Base-by-base conservation (phyloP, 2,329 filamentous ascomycete genomes). In the Teratosphaeria zuluensis region DNA sequence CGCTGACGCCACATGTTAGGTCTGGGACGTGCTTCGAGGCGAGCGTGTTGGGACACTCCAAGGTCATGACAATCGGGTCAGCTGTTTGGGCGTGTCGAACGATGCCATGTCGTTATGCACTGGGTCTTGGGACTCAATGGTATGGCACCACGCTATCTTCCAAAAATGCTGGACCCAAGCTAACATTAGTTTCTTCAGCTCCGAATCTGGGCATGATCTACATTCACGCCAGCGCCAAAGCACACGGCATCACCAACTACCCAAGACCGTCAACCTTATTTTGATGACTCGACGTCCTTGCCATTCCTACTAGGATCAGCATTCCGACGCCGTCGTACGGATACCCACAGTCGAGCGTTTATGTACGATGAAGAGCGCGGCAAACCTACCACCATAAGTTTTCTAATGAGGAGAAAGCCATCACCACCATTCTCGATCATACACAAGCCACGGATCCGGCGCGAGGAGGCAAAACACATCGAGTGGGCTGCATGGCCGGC, bases 31-130 rank as follows among this genome's bases (percentile, higher is more conserved):
- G 63, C 90, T 95, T 58, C 88, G 94, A 66, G 94, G 92, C 63
- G 94, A 99, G 74, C 95, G 96, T 78, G 91, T 99, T 65, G 94
- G 94, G 72, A 96, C 92, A 58, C 82, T 99, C 61, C 92, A 95
- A 70, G 94, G 94, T 69, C 94, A 99, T 76, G 92, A 97, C 78
- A 99, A 99, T 81, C 89, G 94, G 67, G 94, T 99, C 74, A 97
- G 92, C 84, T 99, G 94, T 77, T 80, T 99, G 73, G 94, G 94
- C 66, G 94, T 99, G 69, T 97, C 92, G 82, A 97, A 97, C 75
- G 94, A 99, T 73, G 94, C 92, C 63, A 96, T 97, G 80, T 97
- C 92, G 80, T 82, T 99, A 79, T 97, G 94, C 84, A 99, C 94
- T 72, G 94, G 94, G 75, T 99, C 94, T 67, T 99, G 94, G 94